phyloP scores from a whole-genome alignment of 1,284 basidiomycete species.

The Melampsora americana region DNA sequence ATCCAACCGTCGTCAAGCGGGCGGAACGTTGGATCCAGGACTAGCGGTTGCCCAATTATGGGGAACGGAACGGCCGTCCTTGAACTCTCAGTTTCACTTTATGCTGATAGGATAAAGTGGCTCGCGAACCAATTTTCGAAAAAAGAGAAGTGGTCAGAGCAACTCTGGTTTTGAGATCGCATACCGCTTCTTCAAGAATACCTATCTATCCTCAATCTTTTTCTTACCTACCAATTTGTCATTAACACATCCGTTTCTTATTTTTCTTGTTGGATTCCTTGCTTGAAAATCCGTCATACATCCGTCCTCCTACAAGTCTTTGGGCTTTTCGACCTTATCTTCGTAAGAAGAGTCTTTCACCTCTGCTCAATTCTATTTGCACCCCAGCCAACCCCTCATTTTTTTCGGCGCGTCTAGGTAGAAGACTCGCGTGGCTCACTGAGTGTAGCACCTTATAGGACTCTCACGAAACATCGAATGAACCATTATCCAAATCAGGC shows the following conservation, averaged over 20 bases:
- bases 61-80: not conserved
- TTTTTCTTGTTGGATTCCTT: not conserved
- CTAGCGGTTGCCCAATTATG: not conserved
- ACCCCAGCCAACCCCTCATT: not conserved
- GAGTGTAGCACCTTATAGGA: not conserved
- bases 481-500: not conserved
- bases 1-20: not conserved
- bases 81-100: not conserved
- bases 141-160: too few species aligned
- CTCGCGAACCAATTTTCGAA: too few species aligned
- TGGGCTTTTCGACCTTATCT: not conserved
- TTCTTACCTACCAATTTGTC: not conserved
- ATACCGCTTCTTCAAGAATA: too few species aligned
- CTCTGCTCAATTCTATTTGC: not conserved
- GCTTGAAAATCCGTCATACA: not conserved
- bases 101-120: too few species aligned
- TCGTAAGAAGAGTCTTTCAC: not conserved
- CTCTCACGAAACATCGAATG: not conserved
- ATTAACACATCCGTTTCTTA: not conserved
- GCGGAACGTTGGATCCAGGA: conserved; percentile 7
- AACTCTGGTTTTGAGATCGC: too few species aligned
- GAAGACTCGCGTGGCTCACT: not conserved
- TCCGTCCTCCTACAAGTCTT: not conserved
- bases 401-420: not conserved
- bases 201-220: not conserved